A percentile compares a stretch with the other conserved stretches of the same genome.
phyloP scores from a whole-genome alignment of 2,329 filamentous ascomycete species.

The Aplosporella prunicola region DNA sequence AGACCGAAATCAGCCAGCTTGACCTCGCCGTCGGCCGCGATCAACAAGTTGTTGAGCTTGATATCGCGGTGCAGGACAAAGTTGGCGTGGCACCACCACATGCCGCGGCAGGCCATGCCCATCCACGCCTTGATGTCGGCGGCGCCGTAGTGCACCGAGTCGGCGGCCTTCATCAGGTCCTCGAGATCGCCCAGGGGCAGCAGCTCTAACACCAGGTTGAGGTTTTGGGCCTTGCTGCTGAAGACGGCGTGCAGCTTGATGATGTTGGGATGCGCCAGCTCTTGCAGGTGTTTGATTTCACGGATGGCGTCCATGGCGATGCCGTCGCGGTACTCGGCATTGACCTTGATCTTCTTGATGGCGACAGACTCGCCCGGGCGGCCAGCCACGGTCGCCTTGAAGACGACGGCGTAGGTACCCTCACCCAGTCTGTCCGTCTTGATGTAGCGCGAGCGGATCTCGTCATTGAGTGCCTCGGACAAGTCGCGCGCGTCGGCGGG shows the following conservation, averaged over 20 bases:
- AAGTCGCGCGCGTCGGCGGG: constrained; percentile 25
- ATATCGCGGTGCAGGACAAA: constrained; percentile 94
- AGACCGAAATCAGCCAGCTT: constrained; percentile 98
- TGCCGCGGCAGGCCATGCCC: constrained; percentile 85
- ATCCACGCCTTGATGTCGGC: constrained; percentile 98
- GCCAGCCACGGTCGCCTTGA: constrained; percentile 67
- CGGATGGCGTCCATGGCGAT: constrained; percentile 91
- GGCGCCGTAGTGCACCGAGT: constrained; percentile 67
- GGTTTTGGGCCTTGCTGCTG: constrained; percentile 90
- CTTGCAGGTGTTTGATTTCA: constrained; percentile 90
- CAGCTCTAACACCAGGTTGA: constrained; percentile 91
- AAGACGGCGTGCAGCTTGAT: constrained; percentile 89
- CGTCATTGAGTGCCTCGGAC: constrained; percentile 39
- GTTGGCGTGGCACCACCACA: constrained; percentile 96
- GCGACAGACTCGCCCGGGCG: constrained; percentile 71
- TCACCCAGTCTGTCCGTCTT: constrained; percentile 79
- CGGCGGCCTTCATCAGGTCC: constrained; percentile 80
- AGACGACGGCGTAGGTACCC: constrained; percentile 95
- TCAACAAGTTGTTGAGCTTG: constrained; percentile 96
- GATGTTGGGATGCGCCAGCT: constrained; percentile 90
- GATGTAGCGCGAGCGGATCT: constrained; percentile 70
- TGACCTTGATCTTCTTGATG: constrained; percentile 87
- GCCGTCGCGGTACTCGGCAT: constrained; percentile 79
- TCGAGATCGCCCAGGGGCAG: constrained; percentile 90
- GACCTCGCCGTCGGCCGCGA: constrained; percentile 83